phyloP scores from a whole-genome alignment of 768 basidiomycete genomes.

The Clitopilus hobsonii region DNA sequence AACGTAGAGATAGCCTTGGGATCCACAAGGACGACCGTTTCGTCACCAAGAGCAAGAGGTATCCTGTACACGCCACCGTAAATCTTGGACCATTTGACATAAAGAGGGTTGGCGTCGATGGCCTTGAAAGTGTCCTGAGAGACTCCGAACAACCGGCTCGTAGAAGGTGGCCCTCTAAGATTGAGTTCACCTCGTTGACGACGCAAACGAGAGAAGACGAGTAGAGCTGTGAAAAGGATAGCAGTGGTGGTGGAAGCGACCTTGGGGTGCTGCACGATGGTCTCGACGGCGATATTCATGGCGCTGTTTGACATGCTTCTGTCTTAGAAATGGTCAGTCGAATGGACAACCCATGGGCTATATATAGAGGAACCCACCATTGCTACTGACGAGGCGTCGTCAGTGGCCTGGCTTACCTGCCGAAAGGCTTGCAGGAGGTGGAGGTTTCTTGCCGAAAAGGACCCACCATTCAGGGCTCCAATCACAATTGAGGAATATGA shows the following conservation, averaged over 20 bases:
- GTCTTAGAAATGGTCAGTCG: too few species aligned
- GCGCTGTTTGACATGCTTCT: too few species aligned
- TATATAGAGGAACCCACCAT: too few species aligned
- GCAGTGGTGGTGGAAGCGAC: not conserved
- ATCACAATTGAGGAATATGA: too few species aligned
- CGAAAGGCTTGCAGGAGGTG: too few species aligned
- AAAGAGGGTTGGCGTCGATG: not conserved
- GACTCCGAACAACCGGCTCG: conserved; percentile 9
- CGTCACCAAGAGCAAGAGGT: not conserved
- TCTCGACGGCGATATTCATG: too few species aligned
- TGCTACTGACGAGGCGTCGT: too few species aligned
- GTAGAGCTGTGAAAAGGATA: not conserved
- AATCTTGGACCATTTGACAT: not conserved
- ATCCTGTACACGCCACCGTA: not conserved
- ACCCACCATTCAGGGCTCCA: too few species aligned
- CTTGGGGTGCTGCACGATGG: too few species aligned
- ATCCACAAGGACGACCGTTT: conserved; percentile 17
- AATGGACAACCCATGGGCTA: too few species aligned
- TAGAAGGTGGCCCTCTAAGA: conserved; percentile 2
- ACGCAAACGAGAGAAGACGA: not conserved
- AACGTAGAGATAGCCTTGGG: conserved; percentile 51
- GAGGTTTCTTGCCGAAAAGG: too few species aligned
- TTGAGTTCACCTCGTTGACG: not conserved
- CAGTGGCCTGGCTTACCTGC: too few species aligned
- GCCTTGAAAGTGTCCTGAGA: not conserved